Evolutionary conservation across 345 rosid species (phyloP), one percentile per base, ranked within the genome.

Genomic region (Populus simonii): DNA sequence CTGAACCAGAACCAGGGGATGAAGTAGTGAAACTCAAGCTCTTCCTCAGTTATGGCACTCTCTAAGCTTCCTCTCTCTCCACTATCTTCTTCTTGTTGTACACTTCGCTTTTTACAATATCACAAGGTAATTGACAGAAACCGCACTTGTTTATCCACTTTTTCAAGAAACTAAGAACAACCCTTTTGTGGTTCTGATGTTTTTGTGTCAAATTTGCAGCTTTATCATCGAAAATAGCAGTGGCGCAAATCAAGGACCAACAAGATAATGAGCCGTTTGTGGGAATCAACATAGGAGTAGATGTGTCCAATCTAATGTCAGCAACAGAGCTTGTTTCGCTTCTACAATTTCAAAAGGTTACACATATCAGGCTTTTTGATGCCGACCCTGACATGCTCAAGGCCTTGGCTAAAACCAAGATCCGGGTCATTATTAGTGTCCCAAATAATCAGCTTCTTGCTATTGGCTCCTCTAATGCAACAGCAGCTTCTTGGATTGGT

Each of bases 361-460:
- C 89, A 33, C 98, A 96, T 45, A 74, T 96, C 61, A 85, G 97
- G 29, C 80, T 96, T 11, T 96, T 91, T 79, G 99, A 93, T 80
- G 95, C 97, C 22, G 87, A 92, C 80, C 92, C 89, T 10, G 96
- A 91, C 41, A 81, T 92, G 35, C 97, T 96, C 74, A 89, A 85
- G 68, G 90, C 98, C 35, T 81, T 96, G 80, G 83, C 98, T 3
- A 90, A 87, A 81, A 92, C 99, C 80, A 92, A 93, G 92, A 93
- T 96, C 82, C 88, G 89, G 73, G 97, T 93, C 80, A 88, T 93
- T 31, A 82, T 92, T 79, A 90, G 96, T 23, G 96, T 96, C 25
- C 99, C 99, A 9, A 96, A 96, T 82, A 93, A 96, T 66, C 98
- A 96, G 88, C 89, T 96, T 70, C 92, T 93, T 55, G 99, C 97